phyloP scores from a whole-genome alignment of 306 rosid species.

The Corylus heterophylla region DNA sequence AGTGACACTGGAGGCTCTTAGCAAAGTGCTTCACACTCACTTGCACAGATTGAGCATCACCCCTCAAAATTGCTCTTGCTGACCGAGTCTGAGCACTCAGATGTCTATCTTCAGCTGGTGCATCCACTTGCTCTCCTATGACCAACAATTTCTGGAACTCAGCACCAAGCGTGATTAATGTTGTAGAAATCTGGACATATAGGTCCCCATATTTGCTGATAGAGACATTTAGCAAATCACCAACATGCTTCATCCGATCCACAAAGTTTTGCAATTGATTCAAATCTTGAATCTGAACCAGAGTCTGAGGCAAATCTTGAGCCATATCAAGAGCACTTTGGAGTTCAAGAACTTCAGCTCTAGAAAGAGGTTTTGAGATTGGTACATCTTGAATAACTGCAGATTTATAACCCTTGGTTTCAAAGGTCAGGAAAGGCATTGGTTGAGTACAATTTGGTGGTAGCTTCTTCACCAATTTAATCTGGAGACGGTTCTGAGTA shows the following conservation, averaged over 20 bases:
- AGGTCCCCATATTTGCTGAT: conserved; percentile 85
- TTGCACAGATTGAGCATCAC: conserved; percentile 85
- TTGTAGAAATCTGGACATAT: conserved; percentile 74
- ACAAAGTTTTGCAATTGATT: conserved; percentile 84
- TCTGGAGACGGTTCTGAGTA: conserved; percentile 62
- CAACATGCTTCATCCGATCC: conserved; percentile 85
- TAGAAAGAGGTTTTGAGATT: conserved; percentile 74
- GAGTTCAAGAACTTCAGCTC: conserved; percentile 74
- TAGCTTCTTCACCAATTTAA: conserved; percentile 80
- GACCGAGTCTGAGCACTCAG: conserved; percentile 78
- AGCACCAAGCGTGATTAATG: conserved; percentile 80
- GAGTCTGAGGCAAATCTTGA: conserved; percentile 86
- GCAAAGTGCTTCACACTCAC: conserved; percentile 94
- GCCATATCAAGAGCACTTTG: conserved; percentile 77
- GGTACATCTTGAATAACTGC: conserved; percentile 94
- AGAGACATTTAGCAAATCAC: conserved; percentile 72
- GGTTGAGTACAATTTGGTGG: conserved; percentile 61
- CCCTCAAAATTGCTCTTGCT: conserved; percentile 57
- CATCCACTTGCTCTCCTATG: conserved; percentile 67
- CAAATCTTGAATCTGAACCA: conserved; percentile 89
- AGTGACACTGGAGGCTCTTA: conserved; percentile 82
- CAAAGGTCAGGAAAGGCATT: conserved; percentile 81
- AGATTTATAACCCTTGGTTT: conserved; percentile 74
- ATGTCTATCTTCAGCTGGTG: conserved; percentile 72
- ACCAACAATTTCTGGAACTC: conserved; percentile 77